A percentile compares a stretch with the other conserved stretches of the same genome.
Conservation (phyloP, 1,284 basidiomycete genomes). For the Ustilago curta region DNA sequence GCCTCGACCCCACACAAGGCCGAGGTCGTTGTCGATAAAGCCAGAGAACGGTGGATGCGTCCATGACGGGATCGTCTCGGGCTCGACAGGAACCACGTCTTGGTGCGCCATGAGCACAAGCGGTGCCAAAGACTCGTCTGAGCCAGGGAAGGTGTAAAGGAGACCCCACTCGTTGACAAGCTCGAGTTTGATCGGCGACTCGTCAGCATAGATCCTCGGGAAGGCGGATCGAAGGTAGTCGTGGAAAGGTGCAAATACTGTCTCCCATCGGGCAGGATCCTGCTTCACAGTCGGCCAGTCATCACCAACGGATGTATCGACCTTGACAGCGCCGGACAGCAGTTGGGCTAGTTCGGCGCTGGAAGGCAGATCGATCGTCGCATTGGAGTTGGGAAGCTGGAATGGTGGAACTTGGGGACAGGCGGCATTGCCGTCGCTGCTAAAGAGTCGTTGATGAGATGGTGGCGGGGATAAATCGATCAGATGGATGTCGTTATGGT, state of each 20-base stretch:
- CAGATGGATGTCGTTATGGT: background rate
- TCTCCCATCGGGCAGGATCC: slow-evolving; percentile 43
- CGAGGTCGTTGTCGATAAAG: slow-evolving; percentile 70
- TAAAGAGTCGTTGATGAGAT: background rate
- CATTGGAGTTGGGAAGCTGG: slow-evolving; percentile 13
- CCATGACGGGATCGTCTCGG: slow-evolving; percentile 72
- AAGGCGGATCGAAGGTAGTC: slow-evolving; percentile 45
- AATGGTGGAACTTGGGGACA: slow-evolving; percentile 41
- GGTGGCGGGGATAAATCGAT: background rate
- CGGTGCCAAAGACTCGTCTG: slow-evolving; percentile 75
- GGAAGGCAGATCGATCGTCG: slow-evolving; percentile 21
- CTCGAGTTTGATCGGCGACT: slow-evolving; percentile 41
- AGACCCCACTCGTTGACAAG: slow-evolving; percentile 77
- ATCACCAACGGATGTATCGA: slow-evolving; percentile 54
- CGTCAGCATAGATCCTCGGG: slow-evolving; percentile 32
- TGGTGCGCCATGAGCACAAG: slow-evolving; percentile 78
- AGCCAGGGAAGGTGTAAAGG: slow-evolving; percentile 77
- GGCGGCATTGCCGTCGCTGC: slow-evolving; percentile 5
- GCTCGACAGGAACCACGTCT: slow-evolving; percentile 74
- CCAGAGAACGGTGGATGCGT: slow-evolving; percentile 73
- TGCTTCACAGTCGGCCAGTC: slow-evolving; percentile 51
- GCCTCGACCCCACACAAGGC: slow-evolving; percentile 72
- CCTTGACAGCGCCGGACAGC: slow-evolving; percentile 50
- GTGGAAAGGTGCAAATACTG: slow-evolving; percentile 52
- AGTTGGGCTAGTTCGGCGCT: slow-evolving; percentile 30